Evolutionary conservation across 2,329 filamentous ascomycete species (phyloP).

Genomic region (Aspergillus sp.): DNA sequence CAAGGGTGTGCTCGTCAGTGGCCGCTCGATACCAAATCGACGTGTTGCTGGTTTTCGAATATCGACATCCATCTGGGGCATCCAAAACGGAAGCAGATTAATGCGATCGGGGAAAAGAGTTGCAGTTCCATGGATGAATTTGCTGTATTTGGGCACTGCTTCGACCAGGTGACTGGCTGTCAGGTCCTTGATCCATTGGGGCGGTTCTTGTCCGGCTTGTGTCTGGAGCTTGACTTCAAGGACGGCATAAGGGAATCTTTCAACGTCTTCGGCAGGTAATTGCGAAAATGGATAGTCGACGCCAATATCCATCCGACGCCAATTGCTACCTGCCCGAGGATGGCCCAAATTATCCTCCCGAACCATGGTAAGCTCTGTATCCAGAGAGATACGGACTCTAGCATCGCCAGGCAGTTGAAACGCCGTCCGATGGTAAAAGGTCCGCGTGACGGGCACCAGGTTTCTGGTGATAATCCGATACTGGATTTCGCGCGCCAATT

Average conservation of each 20-base stretch:
- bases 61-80: conserved; percentile 96
- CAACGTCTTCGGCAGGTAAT: conserved; percentile 75
- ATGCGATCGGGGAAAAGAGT: conserved; percentile 83
- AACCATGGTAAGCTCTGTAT: conserved; percentile 92
- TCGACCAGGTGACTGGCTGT: conserved; percentile 93
- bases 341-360: conserved; percentile 89
- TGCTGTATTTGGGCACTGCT: conserved; percentile 98
- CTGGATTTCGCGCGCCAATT: conserved; percentile 85
- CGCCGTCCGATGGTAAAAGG: conserved; percentile 96
- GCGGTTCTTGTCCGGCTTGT: conserved; percentile 88
- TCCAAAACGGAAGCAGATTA: conserved; percentile 90
- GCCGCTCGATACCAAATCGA: conserved; percentile 83
- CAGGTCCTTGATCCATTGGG: conserved; percentile 92
- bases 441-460: conserved; percentile 83
- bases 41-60: conserved; percentile 89
- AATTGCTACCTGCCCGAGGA: conserved; percentile 75
- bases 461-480: conserved; percentile 86
- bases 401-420: conserved; percentile 97
- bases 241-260: conserved; percentile 91
- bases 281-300: conserved; percentile 94
- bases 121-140: conserved; percentile 95
- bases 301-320: conserved; percentile 95
- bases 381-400: conserved; percentile 90
- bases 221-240: conserved; percentile 98
- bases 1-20: conserved; percentile 67